Conservation (phyloP, 257 asterid species). For the Capsicum rhomboideum region DNA sequence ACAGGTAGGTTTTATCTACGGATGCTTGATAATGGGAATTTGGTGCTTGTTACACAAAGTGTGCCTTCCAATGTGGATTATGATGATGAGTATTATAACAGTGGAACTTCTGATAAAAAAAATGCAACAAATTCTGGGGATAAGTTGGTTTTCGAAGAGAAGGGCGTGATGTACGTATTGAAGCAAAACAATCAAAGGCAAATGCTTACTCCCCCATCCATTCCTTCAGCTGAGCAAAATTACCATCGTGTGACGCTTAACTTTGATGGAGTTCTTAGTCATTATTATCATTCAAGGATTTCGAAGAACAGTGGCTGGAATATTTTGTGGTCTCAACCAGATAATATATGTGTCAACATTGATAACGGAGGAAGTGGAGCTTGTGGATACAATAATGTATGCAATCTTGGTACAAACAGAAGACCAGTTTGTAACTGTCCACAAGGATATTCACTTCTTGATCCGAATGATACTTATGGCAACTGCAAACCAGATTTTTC, state of each 20-base stretch:
- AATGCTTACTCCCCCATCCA: not conserved
- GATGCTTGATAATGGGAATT: slow-evolving; percentile 21
- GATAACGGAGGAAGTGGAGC: slow-evolving; percentile 7
- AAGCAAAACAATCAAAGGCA: slow-evolving; percentile 11
- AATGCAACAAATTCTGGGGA: slow-evolving; percentile 22
- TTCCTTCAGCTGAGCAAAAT: slow-evolving; percentile 12
- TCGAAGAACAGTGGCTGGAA: slow-evolving; percentile 24
- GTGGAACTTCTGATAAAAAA: slow-evolving; percentile 3
- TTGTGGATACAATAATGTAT: slow-evolving; percentile 34
- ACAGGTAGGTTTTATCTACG: slow-evolving; percentile 37
- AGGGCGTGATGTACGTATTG: slow-evolving; percentile 17
- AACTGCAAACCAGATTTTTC: slow-evolving; percentile 22
- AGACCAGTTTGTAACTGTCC: slow-evolving; percentile 36
- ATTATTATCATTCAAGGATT: slow-evolving; percentile 31
- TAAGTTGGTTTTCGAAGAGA: slow-evolving; percentile 18
- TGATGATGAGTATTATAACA: slow-evolving; percentile 34
- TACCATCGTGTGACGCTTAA: slow-evolving; percentile 36
- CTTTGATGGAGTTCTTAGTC: slow-evolving; percentile 41
- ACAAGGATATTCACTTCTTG: slow-evolving; percentile 12
- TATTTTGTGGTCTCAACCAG: slow-evolving; percentile 13
- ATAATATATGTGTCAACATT: slow-evolving; percentile 13
- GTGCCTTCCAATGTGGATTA: slow-evolving; percentile 10
- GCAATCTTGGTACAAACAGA: slow-evolving; percentile 9
- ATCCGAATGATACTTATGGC: slow-evolving; percentile 15
- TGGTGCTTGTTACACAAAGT: slow-evolving; percentile 22